Percentiles rank a stretch among this genome's conserved stretches.
phyloP scores from a whole-genome alignment of 495 filamentous ascomycete genomes.

The Penicillium longicatenatum region DNA sequence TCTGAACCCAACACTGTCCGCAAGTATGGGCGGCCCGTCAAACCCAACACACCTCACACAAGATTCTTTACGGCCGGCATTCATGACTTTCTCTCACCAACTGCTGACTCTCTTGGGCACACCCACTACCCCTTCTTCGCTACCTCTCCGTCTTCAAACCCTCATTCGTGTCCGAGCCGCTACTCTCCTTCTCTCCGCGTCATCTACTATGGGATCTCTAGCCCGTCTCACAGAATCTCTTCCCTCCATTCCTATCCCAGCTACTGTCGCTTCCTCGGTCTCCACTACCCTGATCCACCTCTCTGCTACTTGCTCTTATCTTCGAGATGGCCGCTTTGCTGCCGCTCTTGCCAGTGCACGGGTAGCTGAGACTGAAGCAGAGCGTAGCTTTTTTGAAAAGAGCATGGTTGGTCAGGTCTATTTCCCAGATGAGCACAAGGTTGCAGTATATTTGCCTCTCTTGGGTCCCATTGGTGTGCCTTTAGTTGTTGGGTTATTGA shows the following conservation, averaged over 20 bases:
- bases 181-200: constrained; percentile 85
- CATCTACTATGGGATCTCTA: constrained; percentile 89
- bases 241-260: constrained; percentile 87
- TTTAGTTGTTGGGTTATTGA: constrained; percentile 76
- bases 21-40: constrained; percentile 25
- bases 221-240: constrained; percentile 83
- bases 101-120: constrained; percentile 87
- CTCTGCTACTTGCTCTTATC: constrained; percentile 69
- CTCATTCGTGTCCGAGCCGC: constrained; percentile 81
- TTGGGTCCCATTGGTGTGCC: constrained; percentile 92
- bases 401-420: constrained; percentile 98
- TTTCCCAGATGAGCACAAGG: constrained; percentile 97
- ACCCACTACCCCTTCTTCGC: constrained; percentile 72
- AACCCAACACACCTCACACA: constrained; percentile 50
- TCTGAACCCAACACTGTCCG: constrained; percentile 59
- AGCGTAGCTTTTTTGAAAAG: constrained; percentile 97
- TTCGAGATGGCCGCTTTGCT: constrained; percentile 65
- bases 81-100: constrained; percentile 90
- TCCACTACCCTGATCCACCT: constrained; percentile 76
- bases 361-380: constrained; percentile 84
- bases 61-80: constrained; percentile 70
- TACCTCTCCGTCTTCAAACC: constrained; percentile 83
- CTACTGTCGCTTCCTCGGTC: constrained; percentile 82
- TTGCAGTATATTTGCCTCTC: constrained; percentile 93
- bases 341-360: constrained; percentile 75